Evolutionary conservation across 306 rosid species (phyloP).

Genomic region (Prunus mongolica): DNA sequence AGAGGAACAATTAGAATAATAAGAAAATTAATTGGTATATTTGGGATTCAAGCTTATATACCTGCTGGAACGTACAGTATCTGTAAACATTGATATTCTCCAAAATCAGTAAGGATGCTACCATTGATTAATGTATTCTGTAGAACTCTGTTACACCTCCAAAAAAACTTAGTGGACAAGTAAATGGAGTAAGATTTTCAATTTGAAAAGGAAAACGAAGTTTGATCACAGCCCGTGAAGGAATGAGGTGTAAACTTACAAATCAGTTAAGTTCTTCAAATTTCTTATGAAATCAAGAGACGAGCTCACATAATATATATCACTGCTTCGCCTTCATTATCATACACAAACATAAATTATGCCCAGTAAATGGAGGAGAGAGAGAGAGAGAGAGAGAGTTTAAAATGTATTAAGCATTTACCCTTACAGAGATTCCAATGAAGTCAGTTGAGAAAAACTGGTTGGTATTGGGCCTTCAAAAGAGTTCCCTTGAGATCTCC

Average conservation of each 20-base stretch:
- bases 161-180: background rate
- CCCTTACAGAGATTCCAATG: no score
- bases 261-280: slow-evolving; percentile 9
- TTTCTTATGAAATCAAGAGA: slow-evolving; percentile 20
- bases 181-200: background rate
- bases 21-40: background rate
- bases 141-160: slow-evolving; percentile 1
- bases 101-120: slow-evolving; percentile 22
- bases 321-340: slow-evolving; percentile 27
- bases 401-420: no score
- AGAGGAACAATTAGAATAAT: background rate
- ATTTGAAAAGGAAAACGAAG: background rate
- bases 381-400: background rate
- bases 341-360: background rate
- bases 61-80: slow-evolving; percentile 9
- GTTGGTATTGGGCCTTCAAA: no score
- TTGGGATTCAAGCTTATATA: background rate
- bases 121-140: slow-evolving; percentile 29
- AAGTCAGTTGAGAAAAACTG: no score
- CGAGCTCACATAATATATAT: slow-evolving; percentile 30
- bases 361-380: background rate
- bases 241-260: slow-evolving; percentile 19
- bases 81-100: slow-evolving; percentile 11
- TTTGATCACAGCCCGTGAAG: background rate
- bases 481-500: no score